phyloP scores from a whole-genome alignment of 192 early-diverging fungal genomes.

The Rhizoclosmatium sp. region DNA sequence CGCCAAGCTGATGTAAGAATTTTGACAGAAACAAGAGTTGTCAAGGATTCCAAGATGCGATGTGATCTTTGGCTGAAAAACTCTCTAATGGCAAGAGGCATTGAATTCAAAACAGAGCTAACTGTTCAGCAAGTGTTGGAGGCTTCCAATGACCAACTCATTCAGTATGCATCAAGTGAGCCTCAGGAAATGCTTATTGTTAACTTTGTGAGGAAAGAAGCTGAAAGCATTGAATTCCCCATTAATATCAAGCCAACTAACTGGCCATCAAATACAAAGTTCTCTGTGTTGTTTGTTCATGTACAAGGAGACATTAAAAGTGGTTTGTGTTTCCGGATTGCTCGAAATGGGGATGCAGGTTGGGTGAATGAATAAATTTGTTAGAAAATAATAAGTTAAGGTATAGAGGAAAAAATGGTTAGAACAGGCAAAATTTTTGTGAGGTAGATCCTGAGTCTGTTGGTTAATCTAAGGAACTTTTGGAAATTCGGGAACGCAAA shows the following conservation, averaged over 20 bases:
- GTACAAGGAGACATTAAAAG: background rate
- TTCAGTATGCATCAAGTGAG: slow-evolving; percentile 3
- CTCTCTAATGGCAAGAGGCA: background rate
- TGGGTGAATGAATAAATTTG: background rate
- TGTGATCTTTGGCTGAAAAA: background rate
- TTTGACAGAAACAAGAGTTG: background rate
- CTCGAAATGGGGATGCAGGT: background rate
- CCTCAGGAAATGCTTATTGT: background rate
- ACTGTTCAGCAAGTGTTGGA: background rate
- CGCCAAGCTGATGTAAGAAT: background rate
- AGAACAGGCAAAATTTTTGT: too few species aligned
- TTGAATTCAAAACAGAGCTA: background rate
- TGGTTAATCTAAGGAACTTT: too few species aligned
- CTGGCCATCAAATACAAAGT: background rate
- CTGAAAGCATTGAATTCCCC: background rate
- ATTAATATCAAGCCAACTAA: background rate
- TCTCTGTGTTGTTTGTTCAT: background rate
- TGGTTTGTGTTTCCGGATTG: background rate
- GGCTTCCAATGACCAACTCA: background rate
- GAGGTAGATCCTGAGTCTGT: too few species aligned
- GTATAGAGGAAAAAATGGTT: too few species aligned
- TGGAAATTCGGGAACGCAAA: too few species aligned
- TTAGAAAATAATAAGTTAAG: too few species aligned
- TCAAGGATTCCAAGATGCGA: background rate
- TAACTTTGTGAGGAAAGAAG: slow-evolving; percentile 19